Conservation (phyloP, 1,139 yeast species). For the Meyerozyma athensensis region DNA sequence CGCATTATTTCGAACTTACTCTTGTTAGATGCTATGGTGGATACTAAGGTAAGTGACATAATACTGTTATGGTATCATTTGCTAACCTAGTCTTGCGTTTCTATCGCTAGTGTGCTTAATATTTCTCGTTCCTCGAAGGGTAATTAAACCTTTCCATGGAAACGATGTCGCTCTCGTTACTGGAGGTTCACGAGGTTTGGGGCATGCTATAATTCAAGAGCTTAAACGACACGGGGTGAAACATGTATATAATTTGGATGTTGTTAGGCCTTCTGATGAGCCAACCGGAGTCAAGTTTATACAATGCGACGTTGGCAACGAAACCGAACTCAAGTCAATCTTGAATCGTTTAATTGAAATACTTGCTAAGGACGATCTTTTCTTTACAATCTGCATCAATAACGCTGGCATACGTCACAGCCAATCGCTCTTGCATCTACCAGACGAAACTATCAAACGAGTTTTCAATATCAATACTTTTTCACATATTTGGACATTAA, state of each 20-base stretch:
- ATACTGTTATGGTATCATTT: not conserved
- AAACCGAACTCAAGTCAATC: conserved; percentile 19
- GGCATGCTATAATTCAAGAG: conserved; percentile 37
- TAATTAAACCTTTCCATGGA: conserved; percentile 1
- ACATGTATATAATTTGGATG: conserved; percentile 46
- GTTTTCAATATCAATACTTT: conserved; percentile 53
- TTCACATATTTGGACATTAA: conserved; percentile 50
- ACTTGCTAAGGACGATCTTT: conserved; percentile 25
- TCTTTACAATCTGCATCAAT: conserved; percentile 55
- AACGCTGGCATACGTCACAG: conserved; percentile 71
- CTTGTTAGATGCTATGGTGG: not conserved
- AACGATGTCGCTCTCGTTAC: conserved; percentile 48
- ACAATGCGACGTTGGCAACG: conserved; percentile 48
- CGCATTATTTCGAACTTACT: not conserved
- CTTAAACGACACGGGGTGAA: conserved; percentile 28
- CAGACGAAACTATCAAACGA: conserved; percentile 24
- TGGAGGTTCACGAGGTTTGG: conserved; percentile 65
- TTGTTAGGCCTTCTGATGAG: conserved; percentile 24
- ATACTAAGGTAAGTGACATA: not conserved
- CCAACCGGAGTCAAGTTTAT: conserved; percentile 22
- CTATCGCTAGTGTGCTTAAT: no score
- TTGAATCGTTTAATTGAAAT: conserved; percentile 20
- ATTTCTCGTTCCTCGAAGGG: no score
- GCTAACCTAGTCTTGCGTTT: not conserved
- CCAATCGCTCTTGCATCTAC: conserved; percentile 35